Conservation (phyloP, 2,329 filamentous ascomycete genomes). For the Scolecobasidium constrictum region DNA sequence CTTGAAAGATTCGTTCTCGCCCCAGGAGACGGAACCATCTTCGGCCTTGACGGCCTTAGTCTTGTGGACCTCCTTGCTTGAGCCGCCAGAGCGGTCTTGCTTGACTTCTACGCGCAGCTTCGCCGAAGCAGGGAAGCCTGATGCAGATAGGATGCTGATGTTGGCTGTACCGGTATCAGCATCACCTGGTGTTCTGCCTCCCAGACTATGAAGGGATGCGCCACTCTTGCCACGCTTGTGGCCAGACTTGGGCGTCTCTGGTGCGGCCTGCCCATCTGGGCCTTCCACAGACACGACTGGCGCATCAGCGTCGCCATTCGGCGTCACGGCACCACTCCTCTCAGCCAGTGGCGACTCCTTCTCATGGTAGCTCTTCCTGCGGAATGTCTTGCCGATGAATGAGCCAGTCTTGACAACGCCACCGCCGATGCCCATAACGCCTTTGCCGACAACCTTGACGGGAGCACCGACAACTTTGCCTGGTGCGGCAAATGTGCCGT, state of each 20-base stretch:
- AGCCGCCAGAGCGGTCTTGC: conserved; percentile 50
- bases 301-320: conserved; percentile 18
- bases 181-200: conserved; percentile 27
- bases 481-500: conserved; percentile 76
- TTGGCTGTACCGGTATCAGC: conserved; percentile 63
- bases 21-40: conserved; percentile 55
- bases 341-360: conserved; percentile 20
- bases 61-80: conserved; percentile 69
- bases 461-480: conserved; percentile 88
- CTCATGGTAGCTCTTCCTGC: conserved; percentile 23
- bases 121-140: conserved; percentile 63
- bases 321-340: conserved; percentile 23
- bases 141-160: conserved; percentile 69
- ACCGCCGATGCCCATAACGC: conserved; percentile 59
- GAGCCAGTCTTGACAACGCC: conserved; percentile 82
- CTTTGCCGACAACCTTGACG: conserved; percentile 82
- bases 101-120: conserved; percentile 71
- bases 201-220: conserved; percentile 27
- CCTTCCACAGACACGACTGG: conserved; percentile 22
- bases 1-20: conserved; percentile 63
- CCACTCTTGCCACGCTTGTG: conserved; percentile 25
- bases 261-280: conserved; percentile 10
- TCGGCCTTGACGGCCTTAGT: conserved; percentile 78
- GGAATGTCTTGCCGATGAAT: conserved; percentile 79
- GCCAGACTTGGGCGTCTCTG: conserved; percentile 12